These are phyloP conservation scores for Dinochytrium kinnereticum DNA, from an alignment of 371 early-diverging fungal species.

Conservation along the genomic window DNA sequence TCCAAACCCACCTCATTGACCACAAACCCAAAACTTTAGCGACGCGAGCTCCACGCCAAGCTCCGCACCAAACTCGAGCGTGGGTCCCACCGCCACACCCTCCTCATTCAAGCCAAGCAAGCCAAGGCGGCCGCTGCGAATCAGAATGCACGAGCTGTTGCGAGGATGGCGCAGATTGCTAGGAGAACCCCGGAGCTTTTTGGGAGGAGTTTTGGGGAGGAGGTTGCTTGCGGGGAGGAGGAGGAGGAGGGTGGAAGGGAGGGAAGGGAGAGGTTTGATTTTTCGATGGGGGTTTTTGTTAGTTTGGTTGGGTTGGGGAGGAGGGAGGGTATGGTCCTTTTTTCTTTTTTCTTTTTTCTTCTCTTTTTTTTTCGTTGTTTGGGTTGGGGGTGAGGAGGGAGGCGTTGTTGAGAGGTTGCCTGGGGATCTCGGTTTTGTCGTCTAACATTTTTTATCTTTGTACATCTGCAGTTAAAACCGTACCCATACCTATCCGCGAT, in stretches of 20 bases:
- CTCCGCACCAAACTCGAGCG: slow-evolving; percentile 30
- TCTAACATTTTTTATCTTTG: not conserved
- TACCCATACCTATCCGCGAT: not conserved
- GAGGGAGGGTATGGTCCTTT: not conserved
- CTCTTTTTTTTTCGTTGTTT: too few relatives aligned
- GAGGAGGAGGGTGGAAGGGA: slow-evolving; percentile 15
- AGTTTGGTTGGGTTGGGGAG: not conserved
- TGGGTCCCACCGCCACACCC: slow-evolving; percentile 28
- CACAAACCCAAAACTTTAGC: slow-evolving; percentile 14
- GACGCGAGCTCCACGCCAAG: slow-evolving; percentile 29
- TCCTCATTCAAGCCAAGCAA: slow-evolving; percentile 28
- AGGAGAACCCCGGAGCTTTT: slow-evolving; percentile 1
- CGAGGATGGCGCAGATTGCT: not conserved
- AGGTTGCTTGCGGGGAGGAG: not conserved
- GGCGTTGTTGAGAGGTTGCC: not conserved
- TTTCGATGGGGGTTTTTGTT: slow-evolving; percentile 1
- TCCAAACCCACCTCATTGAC: not conserved
- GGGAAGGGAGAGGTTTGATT: slow-evolving; percentile 17
- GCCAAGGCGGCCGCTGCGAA: slow-evolving; percentile 34
- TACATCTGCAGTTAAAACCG: not conserved
- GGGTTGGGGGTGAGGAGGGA: not conserved
- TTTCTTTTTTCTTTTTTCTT: too few relatives aligned
- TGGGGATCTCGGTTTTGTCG: not conserved
- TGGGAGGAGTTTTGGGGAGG: too few relatives aligned
- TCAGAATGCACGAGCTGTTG: slow-evolving; percentile 29